Conservation (phyloP, 2,329 filamentous ascomycete species). For the Talaromyces sp. region DNA sequence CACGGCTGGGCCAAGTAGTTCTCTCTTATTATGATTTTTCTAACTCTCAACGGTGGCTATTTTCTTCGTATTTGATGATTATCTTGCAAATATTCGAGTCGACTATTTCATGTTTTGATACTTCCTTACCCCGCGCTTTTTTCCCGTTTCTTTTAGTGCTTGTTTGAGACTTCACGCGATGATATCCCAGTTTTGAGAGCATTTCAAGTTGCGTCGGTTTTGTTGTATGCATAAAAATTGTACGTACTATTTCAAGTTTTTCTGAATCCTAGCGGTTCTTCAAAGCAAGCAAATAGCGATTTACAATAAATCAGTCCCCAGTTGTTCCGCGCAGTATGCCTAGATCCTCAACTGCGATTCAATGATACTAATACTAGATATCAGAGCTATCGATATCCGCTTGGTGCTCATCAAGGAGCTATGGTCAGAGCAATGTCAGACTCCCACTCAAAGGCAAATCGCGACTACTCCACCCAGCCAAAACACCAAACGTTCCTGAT, state of each 20-base stretch:
- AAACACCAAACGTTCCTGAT: conserved; percentile 23
- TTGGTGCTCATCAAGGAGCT: background rate
- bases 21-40: background rate
- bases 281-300: background rate
- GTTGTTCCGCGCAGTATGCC: background rate
- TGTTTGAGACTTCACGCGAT: conserved; percentile 13
- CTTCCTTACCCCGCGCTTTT: background rate
- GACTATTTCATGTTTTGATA: background rate
- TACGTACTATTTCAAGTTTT: background rate
- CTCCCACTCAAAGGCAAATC: conserved; percentile 24
- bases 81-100: background rate
- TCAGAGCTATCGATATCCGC: background rate
- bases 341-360: background rate
- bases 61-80: background rate
- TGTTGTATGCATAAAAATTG: background rate
- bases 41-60: background rate
- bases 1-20: conserved; percentile 12
- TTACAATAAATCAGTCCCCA: background rate
- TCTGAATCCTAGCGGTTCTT: background rate
- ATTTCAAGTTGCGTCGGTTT: background rate
- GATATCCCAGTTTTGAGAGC: conserved; percentile 17
- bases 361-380: background rate
- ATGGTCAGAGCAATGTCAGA: conserved; percentile 4
- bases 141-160: background rate
- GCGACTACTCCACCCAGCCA: conserved; percentile 26